Evolutionary conservation across 306 rosid genomes (phyloP), one percentile per base, ranked within the genome.

Genomic region (Medicago ruthenica): DNA sequence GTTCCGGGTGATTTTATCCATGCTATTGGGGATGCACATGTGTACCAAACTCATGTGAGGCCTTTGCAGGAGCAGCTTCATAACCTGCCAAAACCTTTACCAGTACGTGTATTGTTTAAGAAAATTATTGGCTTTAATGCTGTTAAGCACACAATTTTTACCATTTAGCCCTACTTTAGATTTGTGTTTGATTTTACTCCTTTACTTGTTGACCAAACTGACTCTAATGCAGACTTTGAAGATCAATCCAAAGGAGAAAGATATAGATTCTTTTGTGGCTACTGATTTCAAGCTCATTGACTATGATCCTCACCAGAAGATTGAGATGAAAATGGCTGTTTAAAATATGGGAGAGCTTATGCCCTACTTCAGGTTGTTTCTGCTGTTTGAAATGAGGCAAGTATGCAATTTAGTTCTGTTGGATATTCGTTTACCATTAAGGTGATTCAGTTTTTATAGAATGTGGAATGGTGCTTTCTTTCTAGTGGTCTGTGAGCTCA

Each of bases 51-150:
- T 81, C 98, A 93, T 15, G 88, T 91, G 77, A 83, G 86, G 81
- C 98, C 98, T 79, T 83, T 93, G 85, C 89, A 89, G 83, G 97
- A 93, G 79, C 98, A 91, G 85, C 92, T 93, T 64, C 87, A 81
- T 86, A 91, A 91, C 68, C 76, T 60, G 64, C 98, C 98, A 10
- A 93, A 86, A 83, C 98, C 98, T 27, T 88, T 93, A 83, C 97
- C 98, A 1, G 98, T 93, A 86, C 74, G 93, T 82, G 17, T 57
- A 17, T 60, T 71, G 75, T 80, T 80, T 63, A 39, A 53, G 8
- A 39, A 62, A 58, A 4, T 65, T 1, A 42, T 44, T 53, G 15
- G 50, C 11, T 76, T 15, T 68, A 41, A 69, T 41, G 31, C 51
- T 9, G 13, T 14, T 22, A 39, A 55, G 74, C 71, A 37, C 69